These are phyloP conservation scores for Cordyceps pruinosa DNA, from an alignment of 2,329 filamentous ascomycete genomes.

Conservation along the genomic window DNA sequence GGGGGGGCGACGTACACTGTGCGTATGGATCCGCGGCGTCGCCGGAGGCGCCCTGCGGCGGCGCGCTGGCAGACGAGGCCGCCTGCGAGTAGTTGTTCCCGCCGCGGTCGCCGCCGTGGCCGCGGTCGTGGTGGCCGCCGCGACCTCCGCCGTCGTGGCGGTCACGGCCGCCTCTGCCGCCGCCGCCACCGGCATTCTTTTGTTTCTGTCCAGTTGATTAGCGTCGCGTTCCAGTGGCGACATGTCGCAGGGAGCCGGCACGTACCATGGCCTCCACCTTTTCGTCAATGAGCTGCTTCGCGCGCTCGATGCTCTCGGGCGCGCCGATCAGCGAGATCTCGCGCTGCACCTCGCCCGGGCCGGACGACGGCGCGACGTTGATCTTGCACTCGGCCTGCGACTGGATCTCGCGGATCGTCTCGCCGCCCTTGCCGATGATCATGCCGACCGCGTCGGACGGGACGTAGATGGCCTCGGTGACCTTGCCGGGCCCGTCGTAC, in stretches of 20 bases:
- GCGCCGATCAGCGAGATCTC: slow-evolving; percentile 81
- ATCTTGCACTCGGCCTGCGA: slow-evolving; percentile 85
- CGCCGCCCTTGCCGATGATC: slow-evolving; percentile 92
- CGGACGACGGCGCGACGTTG: slow-evolving; percentile 78
- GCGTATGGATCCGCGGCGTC: slow-evolving; percentile 65
- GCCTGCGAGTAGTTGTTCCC: slow-evolving; percentile 44
- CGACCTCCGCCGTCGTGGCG: slow-evolving; percentile 32
- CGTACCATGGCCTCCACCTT: slow-evolving; percentile 85
- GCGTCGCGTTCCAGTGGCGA: slow-evolving; percentile 8
- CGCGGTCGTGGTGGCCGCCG: slow-evolving; percentile 21
- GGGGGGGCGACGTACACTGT: slow-evolving; percentile 49
- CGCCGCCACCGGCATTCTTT: slow-evolving; percentile 41
- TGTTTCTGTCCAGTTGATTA: slow-evolving; percentile 39
- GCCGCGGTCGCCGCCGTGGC: slow-evolving; percentile 41
- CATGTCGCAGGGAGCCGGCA: slow-evolving; percentile 17
- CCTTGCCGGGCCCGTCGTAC: slow-evolving; percentile 52
- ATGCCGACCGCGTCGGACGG: slow-evolving; percentile 90
- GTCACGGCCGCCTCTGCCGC: slow-evolving; percentile 34
- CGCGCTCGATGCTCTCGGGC: slow-evolving; percentile 68
- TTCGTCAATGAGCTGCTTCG: slow-evolving; percentile 80
- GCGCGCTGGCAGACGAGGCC: slow-evolving; percentile 35
- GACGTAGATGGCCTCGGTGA: slow-evolving; percentile 76
- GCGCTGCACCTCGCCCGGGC: slow-evolving; percentile 70
- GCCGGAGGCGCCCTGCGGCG: slow-evolving; percentile 37
- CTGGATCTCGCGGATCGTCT: slow-evolving; percentile 94